Percentiles rank a stretch among this genome's conserved stretches.
Conservation (phyloP, 2,329 filamentous ascomycete species). For the Aureobasidium lini region DNA sequence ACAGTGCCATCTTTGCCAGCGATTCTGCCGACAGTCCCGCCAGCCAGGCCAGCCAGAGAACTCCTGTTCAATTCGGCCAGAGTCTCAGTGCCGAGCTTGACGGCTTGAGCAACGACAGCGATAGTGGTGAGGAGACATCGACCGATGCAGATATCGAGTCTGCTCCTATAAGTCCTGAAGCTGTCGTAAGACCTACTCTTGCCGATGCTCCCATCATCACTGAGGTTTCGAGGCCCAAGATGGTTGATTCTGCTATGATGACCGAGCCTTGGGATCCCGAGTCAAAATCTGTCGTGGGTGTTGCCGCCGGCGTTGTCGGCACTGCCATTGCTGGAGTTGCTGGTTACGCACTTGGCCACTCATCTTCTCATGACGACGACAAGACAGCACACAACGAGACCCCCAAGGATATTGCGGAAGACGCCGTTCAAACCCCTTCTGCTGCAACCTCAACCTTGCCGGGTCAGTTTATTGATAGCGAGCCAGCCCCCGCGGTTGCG, state of each 20-base stretch:
- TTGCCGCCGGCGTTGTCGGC: conserved; percentile 24
- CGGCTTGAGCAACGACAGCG: conserved; percentile 60
- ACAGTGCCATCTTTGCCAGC: conserved; percentile 31
- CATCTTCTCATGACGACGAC: conserved; percentile 11
- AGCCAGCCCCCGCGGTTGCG: neutral
- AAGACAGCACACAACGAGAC: conserved; percentile 2
- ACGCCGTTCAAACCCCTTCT: neutral
- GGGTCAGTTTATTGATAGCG: neutral
- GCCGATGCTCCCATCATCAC: neutral
- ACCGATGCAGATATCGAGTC: conserved; percentile 12
- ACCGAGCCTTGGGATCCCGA: conserved; percentile 50
- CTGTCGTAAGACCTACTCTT: neutral
- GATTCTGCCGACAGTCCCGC: conserved; percentile 39
- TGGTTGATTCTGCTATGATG: conserved; percentile 57
- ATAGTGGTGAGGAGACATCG: conserved; percentile 16
- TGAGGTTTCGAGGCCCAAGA: conserved; percentile 25
- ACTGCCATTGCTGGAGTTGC: conserved; percentile 28
- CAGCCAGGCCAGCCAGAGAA: conserved; percentile 41
- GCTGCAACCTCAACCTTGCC: neutral
- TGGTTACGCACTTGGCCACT: conserved; percentile 28
- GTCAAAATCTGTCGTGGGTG: conserved; percentile 13
- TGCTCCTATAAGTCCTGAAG: conserved; percentile 13
- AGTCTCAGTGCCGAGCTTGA: conserved; percentile 88
- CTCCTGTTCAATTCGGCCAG: conserved; percentile 51
- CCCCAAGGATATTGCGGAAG: conserved; percentile 1